Base-by-base conservation (phyloP, 192 early-diverging fungal genomes). In the Coemansia sp. region DNA sequence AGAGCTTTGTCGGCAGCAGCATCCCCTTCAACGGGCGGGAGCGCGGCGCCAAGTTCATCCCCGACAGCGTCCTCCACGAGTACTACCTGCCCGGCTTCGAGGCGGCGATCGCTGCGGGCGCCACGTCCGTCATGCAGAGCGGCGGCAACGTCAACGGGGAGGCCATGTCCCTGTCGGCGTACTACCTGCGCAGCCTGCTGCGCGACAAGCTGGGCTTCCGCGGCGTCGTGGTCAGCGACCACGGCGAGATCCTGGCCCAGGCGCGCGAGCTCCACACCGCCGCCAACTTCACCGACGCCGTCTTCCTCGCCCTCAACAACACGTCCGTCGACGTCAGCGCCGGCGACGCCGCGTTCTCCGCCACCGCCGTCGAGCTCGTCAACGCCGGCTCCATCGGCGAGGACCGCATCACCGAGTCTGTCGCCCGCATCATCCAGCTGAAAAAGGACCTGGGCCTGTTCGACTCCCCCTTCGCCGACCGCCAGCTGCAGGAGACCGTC, bases 371-470 rank as follows among this genome's bases (percentile, higher is more conserved):
- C 34, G 50, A 45, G 2, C 72, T 89, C 5, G 82, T 89, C 0
- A 50, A 77, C 0, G 53, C 42, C 9, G 76, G 73, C 16, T 23
- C 39, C 0, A n/a, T 89, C 3, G 7, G 62, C 14, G 74, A 72
- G 14, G 59, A 73, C 34, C 67, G 85, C 9, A 31, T 89, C 16
- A 84, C 83, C 5, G 80, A 85, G 38, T 84, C 85, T 0, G 84
- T 57, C 1, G 86, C 73, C 0, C 77, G 83, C 45, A 59, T 89
- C 3, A 39, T 89, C 39, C 88, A 89, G 75, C 66, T 89, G 18
- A 89, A 89, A 68, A 85, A 85, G 68, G 85, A 89, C 60, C 48
- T 89, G 26, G 88, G 88, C 0, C 62, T 87, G 7, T 86, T 87
- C 38, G 84, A 85, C 36, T 16, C 21, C n/a, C 77, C 77, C 11